A percentile compares a stretch with the other conserved stretches of the same genome.
phyloP scores from a whole-genome alignment of 2,329 filamentous ascomycete genomes.

The Truncatella angustata region DNA sequence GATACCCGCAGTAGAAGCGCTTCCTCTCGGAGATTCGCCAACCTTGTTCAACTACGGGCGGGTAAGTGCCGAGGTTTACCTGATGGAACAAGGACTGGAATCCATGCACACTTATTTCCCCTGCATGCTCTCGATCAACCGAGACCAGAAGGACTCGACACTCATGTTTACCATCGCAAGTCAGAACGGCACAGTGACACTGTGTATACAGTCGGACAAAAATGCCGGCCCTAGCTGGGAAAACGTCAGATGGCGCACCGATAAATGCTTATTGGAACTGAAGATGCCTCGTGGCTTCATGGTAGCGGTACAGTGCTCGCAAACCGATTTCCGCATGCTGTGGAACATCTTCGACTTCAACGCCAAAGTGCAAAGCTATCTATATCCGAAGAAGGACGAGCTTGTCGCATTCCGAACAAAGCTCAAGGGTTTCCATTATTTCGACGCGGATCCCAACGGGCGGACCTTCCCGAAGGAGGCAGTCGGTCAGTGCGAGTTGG shows the following conservation, averaged over 20 bases:
- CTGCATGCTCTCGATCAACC: slow-evolving; percentile 73
- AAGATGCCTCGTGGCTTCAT: slow-evolving; percentile 74
- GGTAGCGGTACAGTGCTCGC: slow-evolving; percentile 67
- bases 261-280: slow-evolving; percentile 63
- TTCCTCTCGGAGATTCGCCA: slow-evolving; percentile 74
- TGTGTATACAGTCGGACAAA: slow-evolving; percentile 69
- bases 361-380: slow-evolving; percentile 68
- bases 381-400: slow-evolving; percentile 70
- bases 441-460: slow-evolving; percentile 68
- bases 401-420: slow-evolving; percentile 65
- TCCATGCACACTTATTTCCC: slow-evolving; percentile 68
- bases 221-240: slow-evolving; percentile 73
- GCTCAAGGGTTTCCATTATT: slow-evolving; percentile 75
- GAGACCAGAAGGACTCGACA: slow-evolving; percentile 66
- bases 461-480: slow-evolving; percentile 74
- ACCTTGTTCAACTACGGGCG: slow-evolving; percentile 77
- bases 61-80: slow-evolving; percentile 69
- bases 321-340: slow-evolving; percentile 74
- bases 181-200: slow-evolving; percentile 74
- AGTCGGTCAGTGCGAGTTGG: slow-evolving; percentile 67
- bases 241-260: slow-evolving; percentile 76
- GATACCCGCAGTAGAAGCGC: slow-evolving; percentile 60
- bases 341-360: slow-evolving; percentile 87
- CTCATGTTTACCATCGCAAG: slow-evolving; percentile 74
- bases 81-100: slow-evolving; percentile 71